A percentile compares a stretch with the other conserved stretches of the same genome.
Conservation (phyloP, 345 rosid genomes). For the Raphanus raphanistrum region DNA sequence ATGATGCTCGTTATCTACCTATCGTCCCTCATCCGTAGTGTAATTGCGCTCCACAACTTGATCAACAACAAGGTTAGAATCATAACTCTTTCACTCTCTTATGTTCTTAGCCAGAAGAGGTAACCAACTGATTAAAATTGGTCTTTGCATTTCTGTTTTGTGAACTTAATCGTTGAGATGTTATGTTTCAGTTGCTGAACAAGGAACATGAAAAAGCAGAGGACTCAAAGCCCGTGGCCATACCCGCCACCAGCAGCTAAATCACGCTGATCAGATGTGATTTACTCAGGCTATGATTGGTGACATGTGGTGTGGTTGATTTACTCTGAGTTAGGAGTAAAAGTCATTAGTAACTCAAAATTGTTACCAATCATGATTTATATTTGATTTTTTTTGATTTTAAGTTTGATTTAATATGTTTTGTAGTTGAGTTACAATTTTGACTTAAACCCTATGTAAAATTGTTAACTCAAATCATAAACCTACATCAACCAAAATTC, state of each 20-base stretch:
- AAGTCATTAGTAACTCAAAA: too few species aligned
- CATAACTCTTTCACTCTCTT: slow-evolving; percentile 16
- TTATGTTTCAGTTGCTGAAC: slow-evolving; percentile 63
- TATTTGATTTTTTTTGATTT: too few species aligned
- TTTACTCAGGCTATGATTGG: background rate
- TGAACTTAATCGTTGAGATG: slow-evolving; percentile 1
- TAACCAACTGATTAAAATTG: background rate
- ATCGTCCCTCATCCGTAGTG: background rate
- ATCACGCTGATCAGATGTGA: slow-evolving; percentile 4
- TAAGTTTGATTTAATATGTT: too few species aligned
- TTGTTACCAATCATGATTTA: too few species aligned
- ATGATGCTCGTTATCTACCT: background rate
- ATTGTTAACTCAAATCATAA: too few species aligned
- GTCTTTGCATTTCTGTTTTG: background rate
- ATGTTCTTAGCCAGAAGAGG: background rate
- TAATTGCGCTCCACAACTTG: background rate
- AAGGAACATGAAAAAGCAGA: slow-evolving; percentile 78
- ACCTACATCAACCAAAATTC: too few species aligned
- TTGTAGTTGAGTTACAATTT: too few species aligned
- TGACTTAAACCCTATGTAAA: too few species aligned
- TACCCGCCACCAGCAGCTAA: slow-evolving; percentile 43
- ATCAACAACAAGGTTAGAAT: background rate
- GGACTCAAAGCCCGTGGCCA: background rate
- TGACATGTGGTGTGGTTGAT: too few species aligned
- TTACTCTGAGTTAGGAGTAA: too few species aligned